Evolutionary conservation across 306 rosid species (phyloP), one percentile per base, ranked within the genome.

Genomic region (Inga leiocalycina): DNA sequence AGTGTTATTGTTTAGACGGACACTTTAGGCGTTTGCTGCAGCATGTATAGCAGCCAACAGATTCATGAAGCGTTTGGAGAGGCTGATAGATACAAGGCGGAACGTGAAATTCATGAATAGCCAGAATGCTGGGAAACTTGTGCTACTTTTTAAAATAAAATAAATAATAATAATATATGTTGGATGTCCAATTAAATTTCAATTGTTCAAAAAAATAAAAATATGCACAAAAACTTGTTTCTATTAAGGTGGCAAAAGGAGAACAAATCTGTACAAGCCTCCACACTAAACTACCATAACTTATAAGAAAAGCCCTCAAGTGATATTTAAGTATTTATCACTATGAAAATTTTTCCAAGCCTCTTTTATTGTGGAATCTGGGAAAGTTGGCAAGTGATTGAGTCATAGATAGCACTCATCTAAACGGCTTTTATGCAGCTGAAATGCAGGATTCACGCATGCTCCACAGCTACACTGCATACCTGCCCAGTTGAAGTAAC

Each of bases 401-500:
- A 30, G 10, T 86, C 75, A 88, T 51, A 81, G 74, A n/a, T 27
- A 15, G 61, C 96, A 93, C 87, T 93, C 94, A 77, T 91, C 98
- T 83, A 93, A 79, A 73, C 90, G 73, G 85, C 96, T 88, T 87
- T 93, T 93, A 78, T 93, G 96, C 43, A 93, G 86, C 84, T 93
- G 94, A 84, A 93, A 93, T 12, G 98, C 98, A 73, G 96, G 98
- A 77, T 90, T 91, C 39, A 93, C 87, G 96, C 96, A 93, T 35
- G 96, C 96, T 73, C 98, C 94, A 52, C 98, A 91, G 87, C 85
- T 93, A 87, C 94, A 93, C 84, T 91, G 94, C 96, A 93, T 88
- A 24, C 98, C 96, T 19, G 96, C 93, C 98, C 98, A 93, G 81
- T 91, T 93, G 93, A 91, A 93, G 86, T 86, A 85, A 74, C 96